Base-by-base conservation (phyloP, 2,329 filamentous ascomycete species). In the Sclerotinia nivalis region DNA sequence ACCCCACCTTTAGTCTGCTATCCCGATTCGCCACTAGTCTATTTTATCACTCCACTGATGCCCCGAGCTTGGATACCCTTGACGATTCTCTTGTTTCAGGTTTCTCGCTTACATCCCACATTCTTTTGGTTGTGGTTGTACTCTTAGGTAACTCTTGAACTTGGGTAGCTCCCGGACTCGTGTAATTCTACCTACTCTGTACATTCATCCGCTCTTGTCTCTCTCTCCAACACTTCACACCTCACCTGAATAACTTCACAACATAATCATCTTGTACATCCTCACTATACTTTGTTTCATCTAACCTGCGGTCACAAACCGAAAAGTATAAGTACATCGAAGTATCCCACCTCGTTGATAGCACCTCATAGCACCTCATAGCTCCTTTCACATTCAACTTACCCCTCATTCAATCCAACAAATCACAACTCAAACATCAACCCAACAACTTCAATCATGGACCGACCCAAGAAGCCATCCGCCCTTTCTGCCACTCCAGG, bases 391-490 rank as follows among this genome's bases (percentile, higher is more conserved):
- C 54, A 54, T 45, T 31, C 50, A n/a, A 62, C 55, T 62, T 64
- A 54, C 56, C 66, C 66, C 66, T 62, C 66, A n/a, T 68, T 62
- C 25, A n/a, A 18, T 37, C 52, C 15, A 43, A 40, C 22, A n/a
- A 49, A 22, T 2, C 45, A 13, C 12, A 60, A 31, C 28, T 40
- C 52, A 31, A 49, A 58, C 34, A 58, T 45, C 61, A 67, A 76
- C 37, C 47, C 20, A 50, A 50, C 22, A 37, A 50, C 31, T 34
- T 20, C 31, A 25, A 76, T 91, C 87, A 91, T 96, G 82, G 93
- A 97, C 79, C 90, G 94, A 80, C 88, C 89, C 75, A 93, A 97
- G 82, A 96, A 93, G 80, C 93, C 93, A 70, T 85, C 89, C 67
- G 90, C 92, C 52, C 88, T 95, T 77, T 88, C 92, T 68, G 85